Conservation (phyloP, 306 rosid genomes). For the Prunus armeniaca region DNA sequence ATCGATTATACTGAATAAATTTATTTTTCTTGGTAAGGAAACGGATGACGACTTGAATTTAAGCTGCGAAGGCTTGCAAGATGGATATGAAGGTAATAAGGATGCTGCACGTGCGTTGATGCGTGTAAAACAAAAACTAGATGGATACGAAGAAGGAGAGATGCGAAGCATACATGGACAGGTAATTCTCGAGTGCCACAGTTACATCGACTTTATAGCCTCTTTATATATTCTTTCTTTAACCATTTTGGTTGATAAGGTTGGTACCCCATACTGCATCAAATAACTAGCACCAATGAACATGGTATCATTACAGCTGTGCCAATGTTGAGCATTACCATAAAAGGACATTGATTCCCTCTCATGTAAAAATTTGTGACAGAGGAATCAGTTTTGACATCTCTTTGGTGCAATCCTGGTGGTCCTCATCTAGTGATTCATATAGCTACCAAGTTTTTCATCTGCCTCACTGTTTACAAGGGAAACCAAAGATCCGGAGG, state of each 20-base stretch:
- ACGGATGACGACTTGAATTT: slow-evolving; percentile 70
- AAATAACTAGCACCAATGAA: background rate
- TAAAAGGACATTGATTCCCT: no score
- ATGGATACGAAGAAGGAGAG: slow-evolving; percentile 95
- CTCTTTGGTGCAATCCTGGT: no score
- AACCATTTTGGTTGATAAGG: no score
- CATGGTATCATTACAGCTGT: background rate
- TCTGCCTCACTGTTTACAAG: no score
- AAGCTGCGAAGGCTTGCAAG: slow-evolving; percentile 60
- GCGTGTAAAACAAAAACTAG: slow-evolving; percentile 93
- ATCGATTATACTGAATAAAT: slow-evolving; percentile 9
- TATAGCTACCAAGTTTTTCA: no score
- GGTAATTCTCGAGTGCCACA: slow-evolving; percentile 37
- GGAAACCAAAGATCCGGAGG: no score
- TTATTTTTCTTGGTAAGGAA: slow-evolving; percentile 49
- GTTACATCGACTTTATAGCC: background rate
- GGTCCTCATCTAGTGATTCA: no score
- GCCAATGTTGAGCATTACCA: no score
- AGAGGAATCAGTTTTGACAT: no score
- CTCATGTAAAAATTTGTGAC: no score
- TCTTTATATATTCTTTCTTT: background rate
- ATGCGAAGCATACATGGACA: slow-evolving; percentile 89
- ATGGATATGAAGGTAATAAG: slow-evolving; percentile 83
- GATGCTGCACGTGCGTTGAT: slow-evolving; percentile 89
- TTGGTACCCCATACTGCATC: background rate